Conservation (phyloP, 192 early-diverging fungal genomes). For the Martensiomyces pterosporus region DNA sequence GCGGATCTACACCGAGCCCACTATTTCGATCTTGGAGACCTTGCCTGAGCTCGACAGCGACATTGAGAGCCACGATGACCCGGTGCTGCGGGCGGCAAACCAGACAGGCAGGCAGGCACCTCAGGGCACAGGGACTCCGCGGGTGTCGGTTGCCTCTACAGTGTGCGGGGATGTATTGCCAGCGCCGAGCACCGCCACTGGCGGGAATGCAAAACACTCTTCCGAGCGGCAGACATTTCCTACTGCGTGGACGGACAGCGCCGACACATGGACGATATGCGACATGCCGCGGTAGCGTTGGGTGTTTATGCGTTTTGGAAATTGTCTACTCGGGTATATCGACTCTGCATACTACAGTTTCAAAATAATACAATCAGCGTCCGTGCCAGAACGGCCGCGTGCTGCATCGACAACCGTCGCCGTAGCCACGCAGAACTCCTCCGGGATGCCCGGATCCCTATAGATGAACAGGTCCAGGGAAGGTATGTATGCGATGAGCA, state of each 20-base stretch:
- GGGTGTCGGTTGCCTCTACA: not conserved
- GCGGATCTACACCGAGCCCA: not conserved
- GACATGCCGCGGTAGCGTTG: too few species aligned
- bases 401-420: conserved; percentile 64
- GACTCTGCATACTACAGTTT: conserved; percentile 26
- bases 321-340: too few species aligned
- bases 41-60: not conserved
- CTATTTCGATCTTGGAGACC: not conserved
- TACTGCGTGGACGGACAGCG: too few species aligned
- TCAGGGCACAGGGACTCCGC: not conserved
- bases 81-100: too few species aligned
- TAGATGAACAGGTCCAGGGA: conserved; percentile 75
- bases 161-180: not conserved
- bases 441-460: conserved; percentile 74
- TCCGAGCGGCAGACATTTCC: too few species aligned
- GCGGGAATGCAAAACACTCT: too few species aligned
- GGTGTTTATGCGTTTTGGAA: too few species aligned
- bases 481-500: conserved; percentile 81
- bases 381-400: conserved; percentile 66
- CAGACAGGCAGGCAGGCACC: too few species aligned
- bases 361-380: conserved; percentile 71
- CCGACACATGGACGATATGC: too few species aligned
- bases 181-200: not conserved
- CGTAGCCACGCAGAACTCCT: conserved; percentile 67
- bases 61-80: not conserved